A percentile compares a stretch with the other conserved stretches of the same genome.
phyloP scores from a whole-genome alignment of 305 asterid species.

The Fraxinus nigra region DNA sequence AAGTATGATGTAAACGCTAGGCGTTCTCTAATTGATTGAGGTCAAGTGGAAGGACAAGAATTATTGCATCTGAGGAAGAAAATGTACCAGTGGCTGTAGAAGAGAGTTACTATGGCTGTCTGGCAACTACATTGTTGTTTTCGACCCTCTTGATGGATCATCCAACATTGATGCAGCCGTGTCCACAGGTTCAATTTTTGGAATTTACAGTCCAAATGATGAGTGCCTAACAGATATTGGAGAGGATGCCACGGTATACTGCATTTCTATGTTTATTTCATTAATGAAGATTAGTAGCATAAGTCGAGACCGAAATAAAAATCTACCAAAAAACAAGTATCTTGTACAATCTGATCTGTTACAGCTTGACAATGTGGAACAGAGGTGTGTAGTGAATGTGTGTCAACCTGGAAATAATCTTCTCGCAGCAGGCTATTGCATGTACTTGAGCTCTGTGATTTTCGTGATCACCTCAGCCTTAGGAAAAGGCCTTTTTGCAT shows the following conservation, averaged over 20 bases:
- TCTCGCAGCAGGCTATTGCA: slow-evolving; percentile 95
- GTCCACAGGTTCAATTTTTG: slow-evolving; percentile 92
- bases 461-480: slow-evolving; percentile 82
- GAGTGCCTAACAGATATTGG: slow-evolving; percentile 74
- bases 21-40: slow-evolving; percentile 81
- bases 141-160: slow-evolving; percentile 95
- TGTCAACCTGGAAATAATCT: slow-evolving; percentile 94
- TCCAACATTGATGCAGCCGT: slow-evolving; percentile 97
- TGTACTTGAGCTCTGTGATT: slow-evolving; percentile 91
- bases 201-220: slow-evolving; percentile 52
- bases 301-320: neutral
- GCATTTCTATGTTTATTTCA: neutral
- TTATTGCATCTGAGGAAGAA: slow-evolving; percentile 98
- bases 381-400: slow-evolving; percentile 74
- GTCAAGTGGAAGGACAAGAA: slow-evolving; percentile 96
- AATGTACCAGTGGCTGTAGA: slow-evolving; percentile 98
- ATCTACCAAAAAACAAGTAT: neutral
- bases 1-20: slow-evolving; percentile 29
- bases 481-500: slow-evolving; percentile 77
- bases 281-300: neutral
- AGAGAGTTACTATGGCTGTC: slow-evolving; percentile 64
- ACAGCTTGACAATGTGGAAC: slow-evolving; percentile 63
- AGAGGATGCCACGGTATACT: slow-evolving; percentile 55
- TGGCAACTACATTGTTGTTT: slow-evolving; percentile 92
- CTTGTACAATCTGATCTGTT: neutral